phyloP scores from a whole-genome alignment of 805 yeast genomes.

The Candida fluviatilis region DNA sequence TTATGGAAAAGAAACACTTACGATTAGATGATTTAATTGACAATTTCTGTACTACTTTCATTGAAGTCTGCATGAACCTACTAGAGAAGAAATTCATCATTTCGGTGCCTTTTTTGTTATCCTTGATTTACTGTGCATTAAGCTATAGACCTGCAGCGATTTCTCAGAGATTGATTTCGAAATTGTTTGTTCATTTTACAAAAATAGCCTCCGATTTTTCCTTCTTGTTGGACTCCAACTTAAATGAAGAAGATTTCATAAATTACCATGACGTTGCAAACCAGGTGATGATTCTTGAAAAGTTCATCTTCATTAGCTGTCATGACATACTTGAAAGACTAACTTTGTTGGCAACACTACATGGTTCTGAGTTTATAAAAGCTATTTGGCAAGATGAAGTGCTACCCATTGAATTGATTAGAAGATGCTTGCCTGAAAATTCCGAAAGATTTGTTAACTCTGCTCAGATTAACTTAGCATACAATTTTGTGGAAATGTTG shows the following conservation, averaged over 20 bases:
- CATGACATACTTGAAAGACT: conserved; percentile 56
- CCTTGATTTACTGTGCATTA: conserved; percentile 52
- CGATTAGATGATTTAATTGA: conserved; percentile 48
- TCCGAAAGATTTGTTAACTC: conserved; percentile 37
- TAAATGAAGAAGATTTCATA: conserved; percentile 23
- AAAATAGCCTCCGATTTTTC: conserved; percentile 16
- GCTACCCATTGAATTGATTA: conserved; percentile 28
- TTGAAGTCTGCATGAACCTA: conserved; percentile 27
- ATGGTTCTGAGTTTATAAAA: conserved; percentile 16
- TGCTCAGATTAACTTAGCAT: conserved; percentile 46
- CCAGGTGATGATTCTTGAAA: conserved; percentile 39
- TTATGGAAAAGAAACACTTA: conserved; percentile 40
- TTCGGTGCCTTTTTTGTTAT: conserved; percentile 57
- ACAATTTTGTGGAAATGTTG: conserved; percentile 51
- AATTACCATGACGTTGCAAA: conserved; percentile 27
- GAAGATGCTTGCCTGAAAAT: conserved; percentile 44
- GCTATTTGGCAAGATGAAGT: conserved; percentile 24
- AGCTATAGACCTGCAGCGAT: conserved; percentile 64
- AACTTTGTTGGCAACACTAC: conserved; percentile 21
- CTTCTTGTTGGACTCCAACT: conserved; percentile 23
- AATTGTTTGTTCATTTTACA: conserved; percentile 13
- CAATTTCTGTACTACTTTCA: conserved; percentile 29
- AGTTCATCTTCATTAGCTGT: conserved; percentile 45
- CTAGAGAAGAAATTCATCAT: conserved; percentile 21
- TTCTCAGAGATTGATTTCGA: conserved; percentile 23